Conservation (phyloP, 139 green algal genomes). For the Bryopsis sp. region DNA sequence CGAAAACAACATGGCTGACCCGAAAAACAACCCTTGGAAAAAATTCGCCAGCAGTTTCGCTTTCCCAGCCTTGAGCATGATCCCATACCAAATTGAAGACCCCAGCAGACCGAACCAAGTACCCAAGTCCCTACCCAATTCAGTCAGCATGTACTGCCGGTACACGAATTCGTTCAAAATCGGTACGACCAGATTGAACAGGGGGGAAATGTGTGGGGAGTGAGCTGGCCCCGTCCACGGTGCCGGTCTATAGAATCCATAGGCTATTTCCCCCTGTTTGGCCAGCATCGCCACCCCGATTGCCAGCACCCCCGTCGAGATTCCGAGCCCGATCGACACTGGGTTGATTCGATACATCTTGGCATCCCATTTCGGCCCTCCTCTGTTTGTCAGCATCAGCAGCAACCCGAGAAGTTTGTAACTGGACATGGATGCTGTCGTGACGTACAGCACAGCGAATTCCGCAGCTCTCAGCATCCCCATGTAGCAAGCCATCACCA, state of each 20-base stretch:
- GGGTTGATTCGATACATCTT: constrained; percentile 3
- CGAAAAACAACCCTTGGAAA: constrained; percentile 1
- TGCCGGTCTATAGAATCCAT: background rate
- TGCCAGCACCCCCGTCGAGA: background rate
- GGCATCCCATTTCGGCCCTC: background rate
- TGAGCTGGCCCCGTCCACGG: background rate
- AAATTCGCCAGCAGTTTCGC: background rate
- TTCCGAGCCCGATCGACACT: background rate
- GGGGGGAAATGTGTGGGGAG: background rate
- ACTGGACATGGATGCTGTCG: constrained; percentile 15
- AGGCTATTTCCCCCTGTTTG: background rate
- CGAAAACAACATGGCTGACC: background rate
- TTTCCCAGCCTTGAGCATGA: background rate
- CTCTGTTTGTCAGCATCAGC: constrained; percentile 17
- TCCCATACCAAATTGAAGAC: constrained; percentile 11
- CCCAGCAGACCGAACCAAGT: constrained; percentile 16
- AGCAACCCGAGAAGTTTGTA: constrained; percentile 19
- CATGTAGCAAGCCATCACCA: constrained; percentile 16
- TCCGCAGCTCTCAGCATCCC: background rate
- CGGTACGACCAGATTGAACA: constrained; percentile 1
- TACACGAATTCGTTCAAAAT: constrained; percentile 15
- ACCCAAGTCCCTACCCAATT: constrained; percentile 17
- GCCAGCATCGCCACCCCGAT: background rate
- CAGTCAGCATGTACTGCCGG: constrained; percentile 8
- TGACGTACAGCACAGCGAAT: constrained; percentile 16